Conservation (phyloP, 2,329 filamentous ascomycete genomes). For the Akanthomyces muscarius region DNA sequence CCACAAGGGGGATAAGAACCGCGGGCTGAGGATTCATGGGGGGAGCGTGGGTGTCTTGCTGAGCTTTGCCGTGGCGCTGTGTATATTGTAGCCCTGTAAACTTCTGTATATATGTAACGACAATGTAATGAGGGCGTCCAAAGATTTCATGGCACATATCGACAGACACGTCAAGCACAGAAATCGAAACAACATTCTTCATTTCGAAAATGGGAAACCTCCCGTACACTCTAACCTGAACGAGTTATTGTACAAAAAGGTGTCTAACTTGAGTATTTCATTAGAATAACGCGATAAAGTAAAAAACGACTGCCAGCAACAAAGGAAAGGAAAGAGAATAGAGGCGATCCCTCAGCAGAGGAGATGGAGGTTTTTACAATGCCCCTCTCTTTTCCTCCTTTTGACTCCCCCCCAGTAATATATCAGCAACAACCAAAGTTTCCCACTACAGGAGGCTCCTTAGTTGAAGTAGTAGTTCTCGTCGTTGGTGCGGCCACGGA, state of each 20-base stretch:
- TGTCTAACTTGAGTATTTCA: slow-evolving; percentile 10
- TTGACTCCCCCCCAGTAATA: not conserved
- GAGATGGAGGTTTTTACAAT: not conserved
- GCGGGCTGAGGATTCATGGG: not conserved
- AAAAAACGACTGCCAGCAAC: slow-evolving; percentile 9
- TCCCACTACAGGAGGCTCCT: slow-evolving; percentile 25
- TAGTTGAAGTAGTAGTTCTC: slow-evolving; percentile 90
- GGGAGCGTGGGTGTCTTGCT: not conserved
- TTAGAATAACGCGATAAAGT: slow-evolving; percentile 11
- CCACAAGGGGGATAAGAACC: not conserved
- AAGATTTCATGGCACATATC: not conserved
- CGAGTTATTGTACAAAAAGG: slow-evolving; percentile 17
- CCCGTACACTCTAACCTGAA: slow-evolving; percentile 3
- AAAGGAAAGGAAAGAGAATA: not conserved
- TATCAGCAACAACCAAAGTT: not conserved
- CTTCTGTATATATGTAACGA: not conserved
- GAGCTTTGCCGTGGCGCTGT: not conserved
- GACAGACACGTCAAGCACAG: not conserved
- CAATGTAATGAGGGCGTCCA: not conserved
- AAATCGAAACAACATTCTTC: not conserved
- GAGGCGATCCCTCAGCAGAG: slow-evolving; percentile 1
- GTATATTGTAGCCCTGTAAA: not conserved
- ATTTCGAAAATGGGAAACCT: not conserved
- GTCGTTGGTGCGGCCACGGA: slow-evolving; percentile 82
- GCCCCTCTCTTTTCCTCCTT: not conserved